phyloP scores from a whole-genome alignment of 208 protist species.

The Trichomonas tenax region DNA sequence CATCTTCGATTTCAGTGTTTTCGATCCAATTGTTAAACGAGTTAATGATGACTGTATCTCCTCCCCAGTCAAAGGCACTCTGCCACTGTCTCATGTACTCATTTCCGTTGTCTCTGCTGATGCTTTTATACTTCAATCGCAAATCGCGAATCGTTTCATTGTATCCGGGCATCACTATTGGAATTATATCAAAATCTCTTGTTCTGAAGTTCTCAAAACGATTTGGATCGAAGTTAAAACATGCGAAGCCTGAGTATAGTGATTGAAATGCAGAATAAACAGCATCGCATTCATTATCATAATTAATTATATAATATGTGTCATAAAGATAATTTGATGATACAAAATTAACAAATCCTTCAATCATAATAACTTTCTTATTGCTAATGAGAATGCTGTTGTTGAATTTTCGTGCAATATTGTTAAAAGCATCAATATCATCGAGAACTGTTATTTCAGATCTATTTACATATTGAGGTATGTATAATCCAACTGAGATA shows the following conservation, averaged over 20 bases:
- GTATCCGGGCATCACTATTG: background rate
- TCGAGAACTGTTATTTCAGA: background rate
- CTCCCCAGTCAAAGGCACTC: conserved; percentile 20
- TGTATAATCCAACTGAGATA: background rate
- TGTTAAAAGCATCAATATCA: background rate
- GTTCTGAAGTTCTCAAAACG: background rate
- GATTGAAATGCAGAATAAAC: background rate
- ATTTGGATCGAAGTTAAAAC: background rate
- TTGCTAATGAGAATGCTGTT: background rate
- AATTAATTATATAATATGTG: background rate
- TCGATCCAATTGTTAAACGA: conserved; percentile 54
- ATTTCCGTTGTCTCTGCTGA: conserved; percentile 21
- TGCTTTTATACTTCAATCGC: background rate
- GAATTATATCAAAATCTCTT: background rate
- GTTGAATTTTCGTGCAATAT: background rate
- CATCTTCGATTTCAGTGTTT: conserved; percentile 48
- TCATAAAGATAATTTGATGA: background rate
- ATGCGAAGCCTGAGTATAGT: background rate
- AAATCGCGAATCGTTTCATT: background rate
- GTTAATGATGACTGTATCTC: conserved; percentile 41
- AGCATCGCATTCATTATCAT: background rate
- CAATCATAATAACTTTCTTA: background rate
- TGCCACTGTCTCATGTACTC: conserved; percentile 40
- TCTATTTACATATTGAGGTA: background rate
- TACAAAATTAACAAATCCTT: background rate